Evolutionary conservation across 2,329 filamentous ascomycete genomes (phyloP).

Genomic region (Diaporthe sp.): DNA sequence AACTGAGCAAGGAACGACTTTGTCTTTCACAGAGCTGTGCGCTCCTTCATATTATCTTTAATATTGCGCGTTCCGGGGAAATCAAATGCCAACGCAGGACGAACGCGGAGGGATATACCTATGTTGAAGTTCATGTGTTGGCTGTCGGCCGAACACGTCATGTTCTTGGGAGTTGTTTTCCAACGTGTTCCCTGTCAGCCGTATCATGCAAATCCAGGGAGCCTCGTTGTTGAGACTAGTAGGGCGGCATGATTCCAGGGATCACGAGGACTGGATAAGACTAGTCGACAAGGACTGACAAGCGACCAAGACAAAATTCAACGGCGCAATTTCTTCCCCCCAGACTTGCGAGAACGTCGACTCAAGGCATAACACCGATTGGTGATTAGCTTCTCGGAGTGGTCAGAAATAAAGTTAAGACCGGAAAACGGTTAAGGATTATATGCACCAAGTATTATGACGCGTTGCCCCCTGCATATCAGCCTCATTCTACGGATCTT

Average conservation of each 20-base stretch:
- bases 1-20: neutral
- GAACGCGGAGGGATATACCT: constrained; percentile 8
- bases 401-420: constrained; percentile 26
- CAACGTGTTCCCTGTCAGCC: constrained; percentile 17
- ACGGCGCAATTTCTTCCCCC: constrained; percentile 27
- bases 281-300: constrained; percentile 24
- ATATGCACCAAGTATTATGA: constrained; percentile 4
- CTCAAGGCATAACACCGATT: constrained; percentile 4
- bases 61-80: neutral
- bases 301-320: constrained; percentile 19
- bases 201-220: constrained; percentile 34
- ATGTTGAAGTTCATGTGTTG: constrained; percentile 23
- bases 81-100: neutral
- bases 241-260: constrained; percentile 28
- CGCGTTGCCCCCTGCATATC: constrained; percentile 24
- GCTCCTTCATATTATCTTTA: constrained; percentile 4
- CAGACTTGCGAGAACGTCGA: neutral
- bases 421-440: constrained; percentile 2
- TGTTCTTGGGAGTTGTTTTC: neutral
- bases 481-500: constrained; percentile 28
- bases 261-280: constrained; percentile 16
- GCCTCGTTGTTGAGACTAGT: constrained; percentile 31
- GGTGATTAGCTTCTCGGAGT: neutral
- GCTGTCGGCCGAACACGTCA: constrained; percentile 33
- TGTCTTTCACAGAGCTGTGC: neutral